phyloP scores from a whole-genome alignment of 139 green algal species.

The Asterochloris sp. region DNA sequence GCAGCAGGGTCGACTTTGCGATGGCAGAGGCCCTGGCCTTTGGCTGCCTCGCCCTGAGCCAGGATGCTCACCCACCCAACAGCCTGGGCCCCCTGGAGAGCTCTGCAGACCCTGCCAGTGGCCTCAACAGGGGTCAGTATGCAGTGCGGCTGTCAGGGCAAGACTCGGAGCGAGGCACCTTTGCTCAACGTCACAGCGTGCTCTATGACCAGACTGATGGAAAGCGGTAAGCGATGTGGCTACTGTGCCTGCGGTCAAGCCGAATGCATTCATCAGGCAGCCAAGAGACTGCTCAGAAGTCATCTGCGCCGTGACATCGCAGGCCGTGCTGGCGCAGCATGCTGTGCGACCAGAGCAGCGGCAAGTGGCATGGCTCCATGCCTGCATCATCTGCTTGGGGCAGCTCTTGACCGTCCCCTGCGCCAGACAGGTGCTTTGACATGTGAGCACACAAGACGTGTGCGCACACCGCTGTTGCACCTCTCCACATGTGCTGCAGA shows the following conservation, averaged over 20 bases:
- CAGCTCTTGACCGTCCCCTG: too few species aligned
- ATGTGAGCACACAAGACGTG: too few species aligned
- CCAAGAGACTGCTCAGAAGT: too few species aligned
- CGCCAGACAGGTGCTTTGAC: too few species aligned
- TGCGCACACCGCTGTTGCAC: too few species aligned
- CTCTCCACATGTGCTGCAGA: constrained; percentile 7
- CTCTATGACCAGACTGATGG: constrained; percentile 57
- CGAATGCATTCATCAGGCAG: neutral
- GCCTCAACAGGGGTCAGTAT: constrained; percentile 53
- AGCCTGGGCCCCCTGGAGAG: neutral
- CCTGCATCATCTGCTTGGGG: too few species aligned
- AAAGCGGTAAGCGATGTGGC: neutral
- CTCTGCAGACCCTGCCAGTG: constrained; percentile 11
- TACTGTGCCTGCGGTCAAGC: neutral
- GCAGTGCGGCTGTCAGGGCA: constrained; percentile 68
- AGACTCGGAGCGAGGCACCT: constrained; percentile 80
- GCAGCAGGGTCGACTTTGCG: constrained; percentile 59
- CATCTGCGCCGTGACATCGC: too few species aligned
- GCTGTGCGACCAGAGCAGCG: neutral
- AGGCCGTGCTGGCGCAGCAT: neutral
- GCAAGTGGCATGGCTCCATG: too few species aligned
- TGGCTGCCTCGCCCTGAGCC: constrained; percentile 55
- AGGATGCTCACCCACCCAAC: constrained; percentile 4
- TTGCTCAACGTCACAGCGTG: constrained; percentile 76
- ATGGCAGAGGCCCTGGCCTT: constrained; percentile 79